Percentiles rank a stretch among this genome's conserved stretches.
Evolutionary conservation across 805 yeast genomes (phyloP).

Genomic region (Saccharomycopsis babjevae): DNA sequence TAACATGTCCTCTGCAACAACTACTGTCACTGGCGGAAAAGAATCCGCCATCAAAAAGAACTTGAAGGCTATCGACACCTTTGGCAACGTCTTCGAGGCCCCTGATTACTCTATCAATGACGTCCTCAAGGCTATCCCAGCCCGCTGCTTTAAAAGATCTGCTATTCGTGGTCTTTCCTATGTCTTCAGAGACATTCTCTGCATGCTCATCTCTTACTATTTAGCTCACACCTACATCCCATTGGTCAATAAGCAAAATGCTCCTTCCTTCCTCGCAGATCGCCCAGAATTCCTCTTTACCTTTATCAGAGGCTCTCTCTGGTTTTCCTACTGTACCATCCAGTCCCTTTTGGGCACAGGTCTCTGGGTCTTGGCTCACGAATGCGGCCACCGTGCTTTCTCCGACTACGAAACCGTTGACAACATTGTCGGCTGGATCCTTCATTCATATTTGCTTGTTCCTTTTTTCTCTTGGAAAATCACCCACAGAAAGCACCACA

Average conservation of each 20-base stretch:
- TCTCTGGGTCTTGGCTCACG: slow-evolving; percentile 62
- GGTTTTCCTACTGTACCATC: slow-evolving; percentile 44
- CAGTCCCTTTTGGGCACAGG: slow-evolving; percentile 42
- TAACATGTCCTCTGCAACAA: slow-evolving; percentile 27
- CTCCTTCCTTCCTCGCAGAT: slow-evolving; percentile 13
- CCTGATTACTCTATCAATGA: slow-evolving; percentile 57
- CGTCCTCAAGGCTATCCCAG: slow-evolving; percentile 47
- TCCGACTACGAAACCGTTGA: slow-evolving; percentile 62
- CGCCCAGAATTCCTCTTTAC: slow-evolving; percentile 22
- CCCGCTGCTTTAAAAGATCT: slow-evolving; percentile 49
- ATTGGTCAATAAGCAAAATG: slow-evolving; percentile 24
- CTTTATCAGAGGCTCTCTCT: slow-evolving; percentile 40
- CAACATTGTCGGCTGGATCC: slow-evolving; percentile 73
- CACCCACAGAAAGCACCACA: slow-evolving; percentile 81
- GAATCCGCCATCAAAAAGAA: neutral
- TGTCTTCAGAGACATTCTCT: slow-evolving; percentile 42
- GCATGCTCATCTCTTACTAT: slow-evolving; percentile 34
- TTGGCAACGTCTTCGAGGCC: slow-evolving; percentile 45
- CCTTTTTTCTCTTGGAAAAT: slow-evolving; percentile 86
- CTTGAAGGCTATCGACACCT: slow-evolving; percentile 37
- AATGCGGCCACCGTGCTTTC: slow-evolving; percentile 74
- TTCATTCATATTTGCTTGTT: slow-evolving; percentile 69
- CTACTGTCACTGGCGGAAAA: slow-evolving; percentile 22
- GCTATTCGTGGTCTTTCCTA: slow-evolving; percentile 39
- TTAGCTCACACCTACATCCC: slow-evolving; percentile 40